phyloP scores from a whole-genome alignment of 1,139 yeast genomes.

The Tardiomyces blankii region DNA sequence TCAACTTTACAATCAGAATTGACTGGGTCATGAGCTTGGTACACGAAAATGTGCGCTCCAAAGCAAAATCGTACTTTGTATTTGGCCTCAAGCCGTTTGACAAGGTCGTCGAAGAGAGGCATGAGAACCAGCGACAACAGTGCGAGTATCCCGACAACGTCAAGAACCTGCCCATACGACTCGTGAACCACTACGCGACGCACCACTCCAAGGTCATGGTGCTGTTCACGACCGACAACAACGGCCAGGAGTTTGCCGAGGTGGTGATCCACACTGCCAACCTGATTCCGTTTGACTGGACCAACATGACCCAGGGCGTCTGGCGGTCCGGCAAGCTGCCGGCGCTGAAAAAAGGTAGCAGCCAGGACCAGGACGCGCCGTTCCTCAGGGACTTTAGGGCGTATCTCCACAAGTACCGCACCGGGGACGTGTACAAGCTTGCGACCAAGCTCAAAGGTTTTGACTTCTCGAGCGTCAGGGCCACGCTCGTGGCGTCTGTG shows the following conservation, averaged over 20 bases:
- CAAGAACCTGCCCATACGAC: neutral
- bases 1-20: neutral
- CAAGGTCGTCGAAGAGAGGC: neutral
- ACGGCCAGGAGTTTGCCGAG: conserved; percentile 10
- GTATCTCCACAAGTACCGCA: conserved; percentile 17
- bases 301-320: conserved; percentile 22
- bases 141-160: neutral
- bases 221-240: conserved; percentile 12
- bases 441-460: conserved; percentile 10
- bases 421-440: conserved; percentile 9
- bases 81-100: neutral
- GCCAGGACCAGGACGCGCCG: neutral
- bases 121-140: neutral
- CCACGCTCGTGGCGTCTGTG: conserved; percentile 21
- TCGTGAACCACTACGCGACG: conserved; percentile 15
- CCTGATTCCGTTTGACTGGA: conserved; percentile 24
- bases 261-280: conserved; percentile 27
- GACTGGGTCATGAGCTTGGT: neutral
- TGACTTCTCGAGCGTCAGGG: conserved; percentile 20
- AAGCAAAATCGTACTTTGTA: neutral
- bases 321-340: conserved; percentile 21
- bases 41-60: neutral
- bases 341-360: neutral
- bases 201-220: conserved; percentile 29
- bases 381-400: conserved; percentile 18